These are phyloP conservation scores for Pichia sorboxylosa DNA, from an alignment of 1,139 yeast genomes.

Conservation along the genomic window DNA sequence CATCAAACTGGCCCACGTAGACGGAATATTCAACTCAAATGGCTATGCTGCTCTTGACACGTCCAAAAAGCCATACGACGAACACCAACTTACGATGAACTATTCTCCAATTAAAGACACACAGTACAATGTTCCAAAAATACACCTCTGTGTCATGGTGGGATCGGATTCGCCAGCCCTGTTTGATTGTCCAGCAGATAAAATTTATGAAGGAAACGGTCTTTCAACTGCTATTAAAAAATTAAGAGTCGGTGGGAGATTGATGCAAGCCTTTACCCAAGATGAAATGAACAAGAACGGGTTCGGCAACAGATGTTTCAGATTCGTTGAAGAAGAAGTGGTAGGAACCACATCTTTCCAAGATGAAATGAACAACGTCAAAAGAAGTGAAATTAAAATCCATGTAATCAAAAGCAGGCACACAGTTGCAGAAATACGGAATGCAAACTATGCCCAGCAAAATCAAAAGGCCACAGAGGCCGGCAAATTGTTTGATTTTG, in stretches of 20 bases:
- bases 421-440: slow-evolving; percentile 60
- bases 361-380: slow-evolving; percentile 24
- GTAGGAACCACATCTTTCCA: slow-evolving; percentile 39
- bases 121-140: slow-evolving; percentile 44
- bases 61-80: slow-evolving; percentile 26
- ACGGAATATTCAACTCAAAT: slow-evolving; percentile 16
- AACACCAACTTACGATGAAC: slow-evolving; percentile 24
- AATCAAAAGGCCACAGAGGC: slow-evolving; percentile 57
- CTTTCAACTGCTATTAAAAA: slow-evolving; percentile 66
- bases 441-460: slow-evolving; percentile 81
- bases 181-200: slow-evolving; percentile 63
- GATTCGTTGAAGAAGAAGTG: slow-evolving; percentile 58
- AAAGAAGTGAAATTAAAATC: slow-evolving; percentile 58
- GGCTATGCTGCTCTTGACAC: slow-evolving; percentile 23
- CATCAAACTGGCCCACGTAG: slow-evolving; percentile 24
- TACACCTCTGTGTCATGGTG: slow-evolving; percentile 66
- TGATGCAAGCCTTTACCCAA: slow-evolving; percentile 88
- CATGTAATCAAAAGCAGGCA: slow-evolving; percentile 61
- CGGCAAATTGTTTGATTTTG: slow-evolving; percentile 71
- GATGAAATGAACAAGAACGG: slow-evolving; percentile 82
- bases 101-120: slow-evolving; percentile 46
- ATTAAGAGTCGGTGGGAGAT: slow-evolving; percentile 71
- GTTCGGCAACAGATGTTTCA: slow-evolving; percentile 70
- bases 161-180: slow-evolving; percentile 66
- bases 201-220: slow-evolving; percentile 51